Evolutionary conservation across 768 basidiomycete genomes (phyloP).

Genomic region (Boletellus ananiceps): DNA sequence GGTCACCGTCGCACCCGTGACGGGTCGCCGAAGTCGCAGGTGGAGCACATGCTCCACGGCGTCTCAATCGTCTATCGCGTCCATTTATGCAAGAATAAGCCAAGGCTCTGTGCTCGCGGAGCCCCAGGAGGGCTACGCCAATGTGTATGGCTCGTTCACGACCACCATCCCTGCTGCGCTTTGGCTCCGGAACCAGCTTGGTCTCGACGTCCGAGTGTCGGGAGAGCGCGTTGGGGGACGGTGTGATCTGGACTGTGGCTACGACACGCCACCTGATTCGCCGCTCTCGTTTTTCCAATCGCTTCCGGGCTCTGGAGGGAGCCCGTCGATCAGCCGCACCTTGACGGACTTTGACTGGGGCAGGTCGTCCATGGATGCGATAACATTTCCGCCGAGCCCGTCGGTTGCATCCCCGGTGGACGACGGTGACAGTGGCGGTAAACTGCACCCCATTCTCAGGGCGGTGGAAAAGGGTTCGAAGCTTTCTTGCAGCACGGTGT

Average conservation of each 20-base stretch:
- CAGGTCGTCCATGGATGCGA: constrained; percentile 9
- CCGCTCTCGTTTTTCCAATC: constrained; percentile 21
- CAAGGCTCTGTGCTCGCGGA: constrained; percentile 22
- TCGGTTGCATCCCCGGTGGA: constrained; percentile 21
- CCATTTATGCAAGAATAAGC: constrained; percentile 20
- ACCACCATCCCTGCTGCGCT: constrained; percentile 34
- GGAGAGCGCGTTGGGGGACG: constrained; percentile 5
- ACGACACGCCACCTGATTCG: constrained; percentile 28
- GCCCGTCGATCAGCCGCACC: constrained; percentile 43
- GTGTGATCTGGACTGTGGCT: constrained; percentile 7
- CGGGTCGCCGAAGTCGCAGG: constrained; percentile 6
- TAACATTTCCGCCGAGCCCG: constrained; percentile 4
- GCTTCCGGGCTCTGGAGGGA: constrained; percentile 14
- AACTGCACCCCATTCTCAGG: constrained; percentile 43
- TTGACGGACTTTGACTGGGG: constrained; percentile 22
- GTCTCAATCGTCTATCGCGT: constrained; percentile 25
- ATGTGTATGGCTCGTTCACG: constrained; percentile 38
- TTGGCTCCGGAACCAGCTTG: constrained; percentile 24
- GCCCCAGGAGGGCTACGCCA: constrained; percentile 21
- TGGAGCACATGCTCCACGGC: constrained; percentile 21
- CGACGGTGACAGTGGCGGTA: constrained; percentile 1
- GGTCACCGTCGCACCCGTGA: not conserved
- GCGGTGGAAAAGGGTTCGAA: constrained; percentile 50
- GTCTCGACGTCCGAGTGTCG: constrained; percentile 14
- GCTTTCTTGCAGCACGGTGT: constrained; percentile 40